A percentile compares a stretch with the other conserved stretches of the same genome.
Conservation (phyloP, 2,329 filamentous ascomycete species). For the Fusarium sp. region DNA sequence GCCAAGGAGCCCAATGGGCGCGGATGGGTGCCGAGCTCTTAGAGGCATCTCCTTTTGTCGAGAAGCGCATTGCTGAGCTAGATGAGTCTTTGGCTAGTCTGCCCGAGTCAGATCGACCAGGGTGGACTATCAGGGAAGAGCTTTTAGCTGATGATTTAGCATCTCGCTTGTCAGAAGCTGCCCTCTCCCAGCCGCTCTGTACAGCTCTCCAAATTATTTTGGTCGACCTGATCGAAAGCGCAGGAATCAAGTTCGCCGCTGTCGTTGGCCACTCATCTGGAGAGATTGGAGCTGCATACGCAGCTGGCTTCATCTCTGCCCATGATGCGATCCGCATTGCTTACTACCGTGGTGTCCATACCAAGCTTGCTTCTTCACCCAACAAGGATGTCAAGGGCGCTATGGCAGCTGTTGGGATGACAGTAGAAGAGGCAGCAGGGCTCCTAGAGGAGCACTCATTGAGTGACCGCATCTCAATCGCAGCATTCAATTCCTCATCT, state of each 20-base stretch:
- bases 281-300: constrained; percentile 11
- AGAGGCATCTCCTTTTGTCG: not conserved
- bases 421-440: not conserved
- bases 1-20: constrained; percentile 3
- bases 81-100: too few species aligned
- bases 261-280: constrained; percentile 11
- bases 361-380: not conserved
- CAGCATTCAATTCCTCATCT: not conserved
- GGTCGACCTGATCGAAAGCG: not conserved
- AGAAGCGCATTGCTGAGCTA: not conserved
- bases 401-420: constrained; percentile 6
- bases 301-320: not conserved
- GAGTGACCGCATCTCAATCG: too few species aligned
- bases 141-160: not conserved
- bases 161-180: constrained; percentile 5
- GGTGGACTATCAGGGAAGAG: constrained; percentile 1
- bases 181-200: constrained; percentile 5
- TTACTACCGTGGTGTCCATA: not conserved
- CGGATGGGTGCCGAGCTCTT: constrained; percentile 1
- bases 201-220: not conserved
- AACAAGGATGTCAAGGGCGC: not conserved
- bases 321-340: constrained; percentile 7
- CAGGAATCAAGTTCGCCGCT: not conserved
- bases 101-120: not conserved
- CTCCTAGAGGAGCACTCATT: not conserved